A percentile compares a stretch with the other conserved stretches of the same genome.
phyloP scores from a whole-genome alignment of 176 grass and related monocot genomes.

The Zea luxurians region DNA sequence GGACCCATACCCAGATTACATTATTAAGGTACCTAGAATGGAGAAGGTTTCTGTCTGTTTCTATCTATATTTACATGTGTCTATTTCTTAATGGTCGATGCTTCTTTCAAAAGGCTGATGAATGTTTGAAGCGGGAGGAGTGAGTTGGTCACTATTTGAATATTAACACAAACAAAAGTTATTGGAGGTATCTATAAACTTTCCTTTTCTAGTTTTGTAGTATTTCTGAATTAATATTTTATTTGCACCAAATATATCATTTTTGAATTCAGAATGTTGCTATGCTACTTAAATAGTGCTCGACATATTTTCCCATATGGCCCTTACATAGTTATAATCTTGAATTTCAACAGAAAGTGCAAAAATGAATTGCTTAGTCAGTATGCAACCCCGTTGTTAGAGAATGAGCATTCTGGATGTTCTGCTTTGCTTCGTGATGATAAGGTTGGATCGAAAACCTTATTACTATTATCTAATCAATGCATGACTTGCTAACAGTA shows the following conservation, averaged over 20 bases:
- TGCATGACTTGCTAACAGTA: neutral
- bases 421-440: constrained; percentile 86
- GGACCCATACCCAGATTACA: constrained; percentile 91
- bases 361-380: constrained; percentile 78
- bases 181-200: too few relatives aligned
- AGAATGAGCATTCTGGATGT: constrained; percentile 94
- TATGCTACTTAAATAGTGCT: neutral
- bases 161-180: too few relatives aligned
- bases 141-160: too few relatives aligned
- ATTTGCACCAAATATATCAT: neutral
- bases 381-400: constrained; percentile 80
- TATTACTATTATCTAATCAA: neutral
- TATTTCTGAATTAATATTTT: too few relatives aligned
- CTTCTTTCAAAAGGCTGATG: too few relatives aligned
- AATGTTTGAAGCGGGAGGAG: too few relatives aligned
- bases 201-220: too few relatives aligned
- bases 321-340: neutral
- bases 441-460: constrained; percentile 53
- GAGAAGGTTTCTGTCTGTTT: neutral
- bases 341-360: constrained; percentile 64
- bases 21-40: constrained; percentile 69
- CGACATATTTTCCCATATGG: neutral
- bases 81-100: too few relatives aligned
- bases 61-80: too few relatives aligned
- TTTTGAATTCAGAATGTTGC: neutral